Conservation (phyloP, 306 rosid genomes). For the Glycine tomentella region DNA sequence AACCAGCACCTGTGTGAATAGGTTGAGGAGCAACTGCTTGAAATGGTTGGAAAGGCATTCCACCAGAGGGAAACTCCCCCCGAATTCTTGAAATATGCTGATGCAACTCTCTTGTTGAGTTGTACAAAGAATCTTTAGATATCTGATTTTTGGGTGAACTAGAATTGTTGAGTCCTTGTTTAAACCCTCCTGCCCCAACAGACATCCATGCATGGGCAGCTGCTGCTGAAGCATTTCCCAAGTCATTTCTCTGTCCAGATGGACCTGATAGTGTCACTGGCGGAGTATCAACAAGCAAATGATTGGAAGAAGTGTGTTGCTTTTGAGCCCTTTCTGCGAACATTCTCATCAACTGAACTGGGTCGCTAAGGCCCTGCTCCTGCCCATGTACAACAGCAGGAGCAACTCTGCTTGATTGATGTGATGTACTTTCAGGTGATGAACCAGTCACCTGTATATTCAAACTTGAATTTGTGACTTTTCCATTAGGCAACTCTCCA, state of each 20-base stretch:
- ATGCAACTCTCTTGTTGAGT: conserved; percentile 69
- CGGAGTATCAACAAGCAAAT: conserved; percentile 57
- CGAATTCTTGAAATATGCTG: conserved; percentile 62
- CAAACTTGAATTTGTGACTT: conserved; percentile 47
- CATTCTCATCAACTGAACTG: conserved; percentile 70
- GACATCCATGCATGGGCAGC: conserved; percentile 99
- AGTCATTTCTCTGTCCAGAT: conserved; percentile 65
- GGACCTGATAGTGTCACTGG: conserved; percentile 59
- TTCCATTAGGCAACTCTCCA: conserved; percentile 71
- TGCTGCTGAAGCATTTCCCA: conserved; percentile 77
- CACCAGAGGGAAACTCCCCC: conserved; percentile 73
- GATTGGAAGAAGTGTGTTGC: conserved; percentile 66
- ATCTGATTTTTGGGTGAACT: conserved; percentile 65
- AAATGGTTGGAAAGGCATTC: conserved; percentile 66
- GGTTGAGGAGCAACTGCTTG: conserved; percentile 46
- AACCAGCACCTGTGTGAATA: conserved; percentile 31
- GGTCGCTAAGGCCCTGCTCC: conserved; percentile 65
- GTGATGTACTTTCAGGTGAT: conserved; percentile 62
- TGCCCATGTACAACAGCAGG: conserved; percentile 61
- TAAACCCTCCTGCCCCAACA: conserved; percentile 83
- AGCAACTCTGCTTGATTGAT: conserved; percentile 57
- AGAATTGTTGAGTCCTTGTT: conserved; percentile 64
- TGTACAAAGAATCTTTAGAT: conserved; percentile 73
- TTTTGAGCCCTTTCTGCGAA: conserved; percentile 71
- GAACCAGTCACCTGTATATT: conserved; percentile 56